These are phyloP conservation scores for Solanum sejunctum DNA, from an alignment of 257 asterid species.

Conservation along the genomic window DNA sequence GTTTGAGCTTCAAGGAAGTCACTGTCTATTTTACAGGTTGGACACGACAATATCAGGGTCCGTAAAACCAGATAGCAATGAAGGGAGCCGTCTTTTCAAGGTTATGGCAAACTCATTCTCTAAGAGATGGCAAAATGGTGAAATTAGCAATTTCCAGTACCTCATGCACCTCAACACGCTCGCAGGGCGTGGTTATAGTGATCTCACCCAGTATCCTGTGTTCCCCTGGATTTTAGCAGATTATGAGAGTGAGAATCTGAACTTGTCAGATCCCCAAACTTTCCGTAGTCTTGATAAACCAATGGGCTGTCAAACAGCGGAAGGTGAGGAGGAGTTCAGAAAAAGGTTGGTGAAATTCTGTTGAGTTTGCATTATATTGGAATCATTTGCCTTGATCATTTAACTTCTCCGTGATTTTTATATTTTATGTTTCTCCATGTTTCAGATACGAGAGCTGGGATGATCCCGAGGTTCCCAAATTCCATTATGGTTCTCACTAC, in stretches of 20 bases:
- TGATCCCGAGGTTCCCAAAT: constrained; percentile 99
- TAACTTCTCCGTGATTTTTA: background rate
- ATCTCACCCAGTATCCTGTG: constrained; percentile 98
- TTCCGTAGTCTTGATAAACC: constrained; percentile 90
- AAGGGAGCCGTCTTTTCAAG: constrained; percentile 97
- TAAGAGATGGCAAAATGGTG: constrained; percentile 99
- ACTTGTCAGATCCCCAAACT: constrained; percentile 75
- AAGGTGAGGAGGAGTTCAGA: constrained; percentile 94
- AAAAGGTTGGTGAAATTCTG: constrained; percentile 47
- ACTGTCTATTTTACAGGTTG: constrained; percentile 35
- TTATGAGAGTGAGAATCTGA: constrained; percentile 82
- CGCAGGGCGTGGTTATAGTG: constrained; percentile 99
- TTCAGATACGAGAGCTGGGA: constrained; percentile 98
- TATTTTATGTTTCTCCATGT: constrained; percentile 2
- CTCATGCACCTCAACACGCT: constrained; percentile 97
- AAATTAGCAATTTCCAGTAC: constrained; percentile 97
- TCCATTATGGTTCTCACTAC: constrained; percentile 98
- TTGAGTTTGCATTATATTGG: background rate
- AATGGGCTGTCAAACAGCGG: constrained; percentile 92
- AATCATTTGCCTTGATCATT: background rate
- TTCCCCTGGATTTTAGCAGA: constrained; percentile 98
- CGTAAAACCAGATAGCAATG: constrained; percentile 78
- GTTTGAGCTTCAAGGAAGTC: background rate
- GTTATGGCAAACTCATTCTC: constrained; percentile 94
- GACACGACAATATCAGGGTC: constrained; percentile 96